Evolutionary conservation across 2,329 filamentous ascomycete species (phyloP), one percentile per base, ranked within the genome.

Genomic region (Ophiostoma sp.): DNA sequence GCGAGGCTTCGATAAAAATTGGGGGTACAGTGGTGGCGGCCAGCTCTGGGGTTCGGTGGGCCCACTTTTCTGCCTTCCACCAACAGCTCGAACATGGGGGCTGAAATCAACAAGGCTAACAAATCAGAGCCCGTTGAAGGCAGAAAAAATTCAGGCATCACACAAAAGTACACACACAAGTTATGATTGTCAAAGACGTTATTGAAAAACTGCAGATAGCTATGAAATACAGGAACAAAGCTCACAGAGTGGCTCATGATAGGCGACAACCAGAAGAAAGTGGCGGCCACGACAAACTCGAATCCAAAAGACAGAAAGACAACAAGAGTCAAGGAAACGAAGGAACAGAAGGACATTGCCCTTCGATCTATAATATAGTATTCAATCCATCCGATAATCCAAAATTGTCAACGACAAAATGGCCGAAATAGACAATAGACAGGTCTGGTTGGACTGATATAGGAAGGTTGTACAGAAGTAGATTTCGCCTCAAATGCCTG

Each of bases 1-100:
- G 68, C 48, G n/a, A 70, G 68, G 68, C 68, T 70, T 57, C n/a
- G 33, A 55, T 22, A 17, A 42, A 70, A 55, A 70, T 25, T 57
- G 7, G 48, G 48, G 28, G 42, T 33, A 50, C n/a, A 12, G 39
- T 68, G 22, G 33, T 69, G 50, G 68, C n/a, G 68, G 68, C 66
- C 28, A 50, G 28, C 48, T 42, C 11, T 39, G 33, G 31, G 31
- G n/a, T 8, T 25, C 2, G 11, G 19, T 42, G 31, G 33, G 9
- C 50, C 68, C 68, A 70, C 33, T 70, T 59, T 59, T 69, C 33
- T 15, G 36, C 36, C 61, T 64, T 42, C 36, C n/a, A 39, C 28
- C 25, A 17, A 50, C 55, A 28, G 9, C 55, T 59, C 22, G 2
- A 57, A 25, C 52, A 52, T n/a, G 7, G 6, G 19, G n/a, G 11